Base-by-base conservation (phyloP, 2,329 filamentous ascomycete genomes). In the Zymoseptoria ardabiliae region DNA sequence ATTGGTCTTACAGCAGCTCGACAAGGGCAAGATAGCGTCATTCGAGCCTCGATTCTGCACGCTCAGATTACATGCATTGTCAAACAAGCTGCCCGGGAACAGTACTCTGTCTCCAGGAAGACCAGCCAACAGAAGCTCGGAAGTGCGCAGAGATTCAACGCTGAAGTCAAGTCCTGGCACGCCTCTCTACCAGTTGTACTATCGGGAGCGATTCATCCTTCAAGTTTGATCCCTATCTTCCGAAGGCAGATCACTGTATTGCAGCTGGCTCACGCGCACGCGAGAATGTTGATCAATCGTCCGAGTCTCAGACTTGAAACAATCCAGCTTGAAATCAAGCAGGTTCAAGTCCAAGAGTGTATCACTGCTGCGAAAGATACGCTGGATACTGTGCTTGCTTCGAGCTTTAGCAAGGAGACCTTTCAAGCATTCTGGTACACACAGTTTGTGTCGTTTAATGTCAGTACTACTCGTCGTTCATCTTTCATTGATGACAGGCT, bases 201-300 rank as follows among this genome's bases (percentile, higher is more conserved):
- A 54, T 72, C 77, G 0, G 74, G 77, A 52, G 74, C 71, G 8
- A 41, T 41, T 4, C 75, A 78, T 53, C 72, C 76, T 0, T 76
- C 73, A 4, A 73, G 76, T 57, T 68, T 79, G 7, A 77, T 80
- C 30, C 75, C 79, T 1, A 74, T 79, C n/a, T 82, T 80, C 63
- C 76, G 79, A 57, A 73, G 80, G 3, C 82, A 85, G 62, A 78
- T 81, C 2, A 79, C 75, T 0, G 81, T 82, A 0, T 69, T 85
- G 9, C 79, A 78, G 48, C 72, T 85, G 0, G 81, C 81, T 0
- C 79, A 83, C 62, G 78, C 76, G 4, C 82, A 85, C 56, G 80
- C 82, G 2, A 74, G 81, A 8, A 82, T 85, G 66, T 76, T 85
- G 19, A 77, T 81, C 6, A 83, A 81, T 53, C 77, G 83, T 0